Evolutionary conservation across 192 early-diverging fungal species (phyloP).

Genomic region (Backusella tarrabulga): DNA sequence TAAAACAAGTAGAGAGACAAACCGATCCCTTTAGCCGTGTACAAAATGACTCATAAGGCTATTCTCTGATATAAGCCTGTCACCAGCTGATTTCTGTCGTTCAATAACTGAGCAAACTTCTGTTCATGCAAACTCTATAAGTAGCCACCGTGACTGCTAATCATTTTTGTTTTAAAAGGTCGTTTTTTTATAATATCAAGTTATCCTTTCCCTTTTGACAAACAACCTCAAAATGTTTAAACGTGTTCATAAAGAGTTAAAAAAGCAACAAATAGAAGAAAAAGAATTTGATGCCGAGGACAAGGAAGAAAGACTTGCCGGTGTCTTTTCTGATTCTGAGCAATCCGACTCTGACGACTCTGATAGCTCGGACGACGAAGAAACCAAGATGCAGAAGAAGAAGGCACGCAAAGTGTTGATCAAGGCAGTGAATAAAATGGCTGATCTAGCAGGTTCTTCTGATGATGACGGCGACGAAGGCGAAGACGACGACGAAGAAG

Average conservation of each 20-base stretch:
- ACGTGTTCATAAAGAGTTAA: constrained; percentile 31
- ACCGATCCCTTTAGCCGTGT: too few relatives aligned
- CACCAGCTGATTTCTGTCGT: too few relatives aligned
- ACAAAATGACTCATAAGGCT: too few relatives aligned
- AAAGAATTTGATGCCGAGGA: constrained; percentile 18
- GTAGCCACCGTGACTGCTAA: constrained; percentile 18
- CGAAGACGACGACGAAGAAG: constrained; percentile 8
- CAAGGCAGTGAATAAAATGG: neutral
- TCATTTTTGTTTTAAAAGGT: neutral
- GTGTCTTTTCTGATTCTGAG: constrained; percentile 27
- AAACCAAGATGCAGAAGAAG: neutral
- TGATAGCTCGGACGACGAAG: constrained; percentile 20
- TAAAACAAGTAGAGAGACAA: too few relatives aligned
- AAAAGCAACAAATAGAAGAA: constrained; percentile 33
- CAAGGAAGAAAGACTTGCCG: constrained; percentile 22
- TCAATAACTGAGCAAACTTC: too few relatives aligned
- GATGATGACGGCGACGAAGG: constrained; percentile 1
- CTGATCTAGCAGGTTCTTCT: neutral
- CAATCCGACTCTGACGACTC: neutral
- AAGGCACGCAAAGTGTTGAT: constrained; percentile 2
- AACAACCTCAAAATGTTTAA: constrained; percentile 25
- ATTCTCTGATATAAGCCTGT: too few relatives aligned
- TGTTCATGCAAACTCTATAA: neutral
- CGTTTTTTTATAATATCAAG: neutral
- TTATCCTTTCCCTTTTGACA: neutral